phyloP scores from a whole-genome alignment of 140 eudicot species.

The Eryngium alpinum region DNA sequence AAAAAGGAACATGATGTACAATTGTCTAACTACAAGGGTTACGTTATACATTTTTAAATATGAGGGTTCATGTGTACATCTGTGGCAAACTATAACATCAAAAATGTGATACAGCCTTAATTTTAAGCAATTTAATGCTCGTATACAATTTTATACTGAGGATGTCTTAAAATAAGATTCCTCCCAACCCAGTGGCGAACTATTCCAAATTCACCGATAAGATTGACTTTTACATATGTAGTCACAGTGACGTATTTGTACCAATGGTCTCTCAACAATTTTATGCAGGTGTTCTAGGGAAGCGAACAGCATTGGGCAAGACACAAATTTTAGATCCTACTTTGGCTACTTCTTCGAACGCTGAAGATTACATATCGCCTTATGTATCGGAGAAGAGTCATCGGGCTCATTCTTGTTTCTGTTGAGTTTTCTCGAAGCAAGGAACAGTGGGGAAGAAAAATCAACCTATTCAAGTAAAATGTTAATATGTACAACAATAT shows the following conservation, averaged over 20 bases:
- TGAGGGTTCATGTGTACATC: too few species aligned
- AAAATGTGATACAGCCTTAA: too few species aligned
- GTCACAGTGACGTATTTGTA: constrained; percentile 50
- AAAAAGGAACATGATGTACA: too few species aligned
- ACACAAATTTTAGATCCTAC: neutral
- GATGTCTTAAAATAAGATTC: too few species aligned
- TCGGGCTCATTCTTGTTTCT: neutral
- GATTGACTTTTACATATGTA: constrained; percentile 56
- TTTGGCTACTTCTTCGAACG: neutral
- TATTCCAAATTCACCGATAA: constrained; percentile 25
- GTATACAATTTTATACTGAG: too few species aligned
- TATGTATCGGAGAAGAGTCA: neutral
- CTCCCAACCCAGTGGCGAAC: constrained; percentile 28
- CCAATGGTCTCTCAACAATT: constrained; percentile 47
- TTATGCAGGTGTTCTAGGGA: constrained; percentile 14
- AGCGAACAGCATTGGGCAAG: constrained; percentile 7
- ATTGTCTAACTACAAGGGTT: too few species aligned
- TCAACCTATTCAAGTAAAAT: too few species aligned
- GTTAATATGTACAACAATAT: too few species aligned
- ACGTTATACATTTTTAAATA: neutral
- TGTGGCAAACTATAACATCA: too few species aligned
- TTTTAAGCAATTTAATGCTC: neutral
- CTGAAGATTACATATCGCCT: neutral
- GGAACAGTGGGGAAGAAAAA: neutral
- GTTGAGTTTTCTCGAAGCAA: neutral